Conservation (phyloP, 352 stramenopile species). For the Aphanomyces stellatus region DNA sequence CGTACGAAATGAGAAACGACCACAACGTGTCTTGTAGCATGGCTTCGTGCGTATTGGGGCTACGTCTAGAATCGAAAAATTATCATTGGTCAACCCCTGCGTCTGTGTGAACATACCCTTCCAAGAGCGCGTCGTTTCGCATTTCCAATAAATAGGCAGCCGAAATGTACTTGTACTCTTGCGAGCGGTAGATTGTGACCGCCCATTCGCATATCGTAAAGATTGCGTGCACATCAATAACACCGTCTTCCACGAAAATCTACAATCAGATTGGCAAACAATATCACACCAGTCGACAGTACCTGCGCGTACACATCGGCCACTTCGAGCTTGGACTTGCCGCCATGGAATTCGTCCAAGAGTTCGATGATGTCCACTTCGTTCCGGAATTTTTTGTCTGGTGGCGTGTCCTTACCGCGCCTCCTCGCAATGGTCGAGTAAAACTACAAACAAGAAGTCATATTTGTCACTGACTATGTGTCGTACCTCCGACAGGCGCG, state of each 20-base stretch:
- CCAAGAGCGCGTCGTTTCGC: slow-evolving; percentile 55
- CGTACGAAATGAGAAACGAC: slow-evolving; percentile 62
- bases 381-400: slow-evolving; percentile 11
- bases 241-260: slow-evolving; percentile 14
- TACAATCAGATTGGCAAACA: slow-evolving; percentile 1
- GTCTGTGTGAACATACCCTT: slow-evolving; percentile 36
- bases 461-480: neutral
- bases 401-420: slow-evolving; percentile 3
- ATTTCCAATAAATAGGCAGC: slow-evolving; percentile 73
- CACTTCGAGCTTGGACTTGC: slow-evolving; percentile 17
- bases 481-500: slow-evolving; percentile 53
- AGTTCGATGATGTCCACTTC: slow-evolving; percentile 17
- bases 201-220: slow-evolving; percentile 79
- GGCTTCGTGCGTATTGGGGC: neutral
- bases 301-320: slow-evolving; percentile 15
- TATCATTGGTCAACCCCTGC: neutral
- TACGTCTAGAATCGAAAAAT: slow-evolving; percentile 2
- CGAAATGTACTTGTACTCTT: slow-evolving; percentile 76
- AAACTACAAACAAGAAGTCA: neutral
- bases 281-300: neutral
- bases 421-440: neutral
- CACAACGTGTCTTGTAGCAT: slow-evolving; percentile 63
- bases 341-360: slow-evolving; percentile 17
- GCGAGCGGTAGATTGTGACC: slow-evolving; percentile 65
- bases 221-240: slow-evolving; percentile 60